These are phyloP conservation scores for Dryas octopetala DNA, from an alignment of 306 rosid species.

Conservation along the genomic window DNA sequence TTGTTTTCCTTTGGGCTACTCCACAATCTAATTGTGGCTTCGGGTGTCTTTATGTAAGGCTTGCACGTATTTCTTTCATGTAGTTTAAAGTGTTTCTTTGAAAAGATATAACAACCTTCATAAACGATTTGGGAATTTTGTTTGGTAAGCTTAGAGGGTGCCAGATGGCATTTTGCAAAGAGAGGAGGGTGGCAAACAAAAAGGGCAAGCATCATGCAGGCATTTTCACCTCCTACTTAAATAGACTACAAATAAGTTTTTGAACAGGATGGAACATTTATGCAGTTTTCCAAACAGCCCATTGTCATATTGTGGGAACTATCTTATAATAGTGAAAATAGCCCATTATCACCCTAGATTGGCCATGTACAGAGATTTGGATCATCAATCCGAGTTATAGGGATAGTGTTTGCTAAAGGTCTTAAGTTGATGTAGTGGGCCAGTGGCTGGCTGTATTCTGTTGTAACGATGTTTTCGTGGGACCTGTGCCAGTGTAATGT, in stretches of 20 bases:
- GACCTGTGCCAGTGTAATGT: background rate
- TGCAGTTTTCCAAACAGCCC: background rate
- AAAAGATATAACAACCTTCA: background rate
- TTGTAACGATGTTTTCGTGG: background rate
- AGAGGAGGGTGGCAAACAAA: background rate
- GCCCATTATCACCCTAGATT: background rate
- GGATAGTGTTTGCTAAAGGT: background rate
- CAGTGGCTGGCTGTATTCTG: background rate
- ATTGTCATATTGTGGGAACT: background rate
- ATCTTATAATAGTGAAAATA: background rate
- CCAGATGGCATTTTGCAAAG: background rate
- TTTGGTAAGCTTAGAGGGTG: background rate
- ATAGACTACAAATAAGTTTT: background rate
- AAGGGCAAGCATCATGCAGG: background rate
- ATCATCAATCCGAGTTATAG: background rate
- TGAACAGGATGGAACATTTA: background rate
- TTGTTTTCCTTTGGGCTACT: background rate
- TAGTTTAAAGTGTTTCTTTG: background rate
- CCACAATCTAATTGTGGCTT: slow-evolving; percentile 10
- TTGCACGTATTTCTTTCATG: background rate
- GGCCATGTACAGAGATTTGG: slow-evolving; percentile 15
- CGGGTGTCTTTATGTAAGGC: background rate
- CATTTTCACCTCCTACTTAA: background rate
- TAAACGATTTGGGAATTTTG: too few relatives aligned
- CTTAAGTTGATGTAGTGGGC: background rate